Base-by-base conservation (phyloP, 495 filamentous ascomycete species). In the Lasiosphaeria ovina region DNA sequence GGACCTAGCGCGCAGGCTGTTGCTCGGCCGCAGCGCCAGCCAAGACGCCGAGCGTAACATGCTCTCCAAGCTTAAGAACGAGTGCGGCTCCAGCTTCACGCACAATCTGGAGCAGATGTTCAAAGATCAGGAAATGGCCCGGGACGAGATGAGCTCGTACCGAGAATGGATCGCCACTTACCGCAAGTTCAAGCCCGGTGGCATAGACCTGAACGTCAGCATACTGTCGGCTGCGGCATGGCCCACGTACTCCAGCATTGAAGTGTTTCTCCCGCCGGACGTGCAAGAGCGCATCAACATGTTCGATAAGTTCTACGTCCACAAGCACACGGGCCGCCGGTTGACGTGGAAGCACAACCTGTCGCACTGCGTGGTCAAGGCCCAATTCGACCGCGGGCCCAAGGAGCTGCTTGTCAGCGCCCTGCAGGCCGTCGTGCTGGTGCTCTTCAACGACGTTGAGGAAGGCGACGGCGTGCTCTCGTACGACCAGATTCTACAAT, bases 91-190 rank as follows among this genome's bases (percentile, higher is more conserved):
- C 3, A 87, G 81, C 63, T 98, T 98, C 69, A 98, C 95, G 1
- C 91, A 96, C 65, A 98, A 99, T 66, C 81, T 99, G 3, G 94
- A 99, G 72, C 89, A 91, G 38, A 99, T 99, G 94, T 98, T 99
- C 79, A 97, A 96, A 68, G 94, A 99, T 67, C 90, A 97, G 72
- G 93, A 96, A 62, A 80, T 97, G 55, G 89, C 88, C 11, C 84
- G 86, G 38, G 93, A 96, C 59, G 91, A 95, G 66, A 92, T 96
- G 81, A 59, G 72, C 4, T 86, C 88, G 0, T 97, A 92, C 76
- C 92, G 82, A 61, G 65, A 68, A 17, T 79, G 72, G 74, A 42
- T 72, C 52, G 62, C 73, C 44, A 76, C 68, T 11, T 74, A 85
- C 60, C 76, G 79, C 32, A 71, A 79, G 16, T 71, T 80, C 54